A percentile compares a stretch with the other conserved stretches of the same genome.
Conservation (phyloP, 2,329 filamentous ascomycete species). For the Apiospora saccharicola region DNA sequence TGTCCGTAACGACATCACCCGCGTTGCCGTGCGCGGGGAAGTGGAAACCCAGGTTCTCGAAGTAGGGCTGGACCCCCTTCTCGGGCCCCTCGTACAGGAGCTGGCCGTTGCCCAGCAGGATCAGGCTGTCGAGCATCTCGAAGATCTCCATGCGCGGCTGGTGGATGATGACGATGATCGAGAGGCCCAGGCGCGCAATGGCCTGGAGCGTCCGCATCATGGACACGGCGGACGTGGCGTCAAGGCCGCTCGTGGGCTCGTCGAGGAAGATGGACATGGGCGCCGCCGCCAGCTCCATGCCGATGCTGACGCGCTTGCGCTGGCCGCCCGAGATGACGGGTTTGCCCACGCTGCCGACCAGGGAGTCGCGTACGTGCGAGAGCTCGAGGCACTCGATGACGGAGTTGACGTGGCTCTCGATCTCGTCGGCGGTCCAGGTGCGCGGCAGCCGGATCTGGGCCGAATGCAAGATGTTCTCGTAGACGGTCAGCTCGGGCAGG, state of each 20-base stretch:
- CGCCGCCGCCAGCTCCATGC: slow-evolving; percentile 63
- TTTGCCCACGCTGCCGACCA: slow-evolving; percentile 59
- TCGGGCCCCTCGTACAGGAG: slow-evolving; percentile 62
- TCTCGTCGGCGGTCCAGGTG: slow-evolving; percentile 57
- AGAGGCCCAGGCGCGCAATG: slow-evolving; percentile 62
- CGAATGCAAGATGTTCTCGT: slow-evolving; percentile 68
- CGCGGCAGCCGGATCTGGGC: slow-evolving; percentile 61
- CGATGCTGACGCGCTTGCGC: slow-evolving; percentile 65
- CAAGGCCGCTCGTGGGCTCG: slow-evolving; percentile 61
- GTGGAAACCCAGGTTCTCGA: slow-evolving; percentile 58
- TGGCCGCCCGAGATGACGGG: slow-evolving; percentile 65
- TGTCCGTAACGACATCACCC: slow-evolving; percentile 67
- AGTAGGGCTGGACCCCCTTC: slow-evolving; percentile 53
- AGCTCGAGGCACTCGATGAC: slow-evolving; percentile 63
- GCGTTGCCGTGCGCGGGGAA: slow-evolving; percentile 60
- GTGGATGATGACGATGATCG: slow-evolving; percentile 66
- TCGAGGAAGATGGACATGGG: slow-evolving; percentile 64
- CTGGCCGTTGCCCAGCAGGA: slow-evolving; percentile 62
- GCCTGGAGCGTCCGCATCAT: slow-evolving; percentile 63
- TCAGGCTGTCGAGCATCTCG: slow-evolving; percentile 61
- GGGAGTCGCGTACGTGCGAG: slow-evolving; percentile 57
- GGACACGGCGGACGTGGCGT: slow-evolving; percentile 62
- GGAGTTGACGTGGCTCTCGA: slow-evolving; percentile 61
- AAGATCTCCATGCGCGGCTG: slow-evolving; percentile 67
- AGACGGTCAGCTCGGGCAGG: slow-evolving; percentile 65